These are phyloP conservation scores for Arthrinium puccinioides DNA, from an alignment of 2,329 filamentous ascomycete species.

Conservation along the genomic window DNA sequence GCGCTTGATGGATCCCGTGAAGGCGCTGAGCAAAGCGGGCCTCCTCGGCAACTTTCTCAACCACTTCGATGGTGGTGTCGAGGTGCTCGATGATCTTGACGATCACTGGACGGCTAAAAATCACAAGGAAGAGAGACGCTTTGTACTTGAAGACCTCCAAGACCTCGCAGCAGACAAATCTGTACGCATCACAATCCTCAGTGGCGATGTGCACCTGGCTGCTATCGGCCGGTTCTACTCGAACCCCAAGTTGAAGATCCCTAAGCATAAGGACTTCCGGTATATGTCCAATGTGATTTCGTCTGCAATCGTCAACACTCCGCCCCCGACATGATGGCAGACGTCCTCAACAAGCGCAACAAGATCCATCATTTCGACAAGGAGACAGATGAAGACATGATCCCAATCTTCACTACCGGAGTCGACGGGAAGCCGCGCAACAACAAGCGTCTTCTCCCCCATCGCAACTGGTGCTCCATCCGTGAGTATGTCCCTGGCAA, in stretches of 20 bases:
- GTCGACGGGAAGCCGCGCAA: conserved; percentile 86
- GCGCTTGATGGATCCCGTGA: conserved; percentile 78
- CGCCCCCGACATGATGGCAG: conserved; percentile 83
- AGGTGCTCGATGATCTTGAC: conserved; percentile 86
- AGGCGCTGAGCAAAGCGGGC: conserved; percentile 76
- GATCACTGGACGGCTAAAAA: conserved; percentile 97
- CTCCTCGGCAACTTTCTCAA: conserved; percentile 76
- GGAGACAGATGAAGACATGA: conserved; percentile 91
- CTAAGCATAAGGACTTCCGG: conserved; percentile 86
- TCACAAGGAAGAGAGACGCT: conserved; percentile 83
- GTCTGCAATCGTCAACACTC: conserved; percentile 88
- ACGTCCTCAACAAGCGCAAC: conserved; percentile 90
- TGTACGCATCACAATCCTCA: conserved; percentile 82
- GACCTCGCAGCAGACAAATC: conserved; percentile 90
- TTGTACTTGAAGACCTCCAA: conserved; percentile 84
- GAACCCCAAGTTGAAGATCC: conserved; percentile 68
- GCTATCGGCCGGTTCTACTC: conserved; percentile 94
- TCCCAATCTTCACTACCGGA: conserved; percentile 83
- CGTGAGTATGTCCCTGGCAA: conserved; percentile 71
- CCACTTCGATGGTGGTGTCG: conserved; percentile 84
- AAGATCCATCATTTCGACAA: conserved; percentile 66
- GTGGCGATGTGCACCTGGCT: conserved; percentile 89
- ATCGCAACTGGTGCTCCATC: conserved; percentile 94
- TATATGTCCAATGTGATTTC: conserved; percentile 97
- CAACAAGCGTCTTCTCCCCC: conserved; percentile 81